These are phyloP conservation scores for Paramecium pentaurelia DNA, from an alignment of 73 alveolate species.

Conservation along the genomic window DNA sequence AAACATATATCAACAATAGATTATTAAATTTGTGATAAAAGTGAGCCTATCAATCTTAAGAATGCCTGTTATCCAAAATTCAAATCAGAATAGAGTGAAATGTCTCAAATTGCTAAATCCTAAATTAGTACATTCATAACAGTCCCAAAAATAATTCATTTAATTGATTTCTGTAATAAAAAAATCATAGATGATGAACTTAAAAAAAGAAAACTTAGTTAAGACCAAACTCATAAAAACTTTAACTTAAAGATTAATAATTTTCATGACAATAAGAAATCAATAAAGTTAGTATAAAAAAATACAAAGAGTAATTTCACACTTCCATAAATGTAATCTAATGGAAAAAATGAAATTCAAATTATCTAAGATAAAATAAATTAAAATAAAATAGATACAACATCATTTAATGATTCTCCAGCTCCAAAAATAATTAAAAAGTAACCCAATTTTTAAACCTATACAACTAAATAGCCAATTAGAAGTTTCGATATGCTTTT, in stretches of 20 bases:
- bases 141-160: not conserved
- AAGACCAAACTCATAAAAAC: not conserved
- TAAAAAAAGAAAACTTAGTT: not conserved
- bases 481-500: conserved; percentile 1
- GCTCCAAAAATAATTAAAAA: not conserved
- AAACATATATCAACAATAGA: not conserved
- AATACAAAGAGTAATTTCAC: not conserved
- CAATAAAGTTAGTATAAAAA: not conserved
- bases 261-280: not conserved
- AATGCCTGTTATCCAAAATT: not conserved
- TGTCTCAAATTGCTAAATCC: not conserved
- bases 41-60: not conserved
- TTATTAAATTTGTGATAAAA: not conserved
- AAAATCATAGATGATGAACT: not conserved
- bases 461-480: not conserved
- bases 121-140: not conserved
- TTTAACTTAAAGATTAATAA: not conserved
- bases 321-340: not conserved
- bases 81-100: not conserved
- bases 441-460: not conserved
- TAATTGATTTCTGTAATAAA: not conserved
- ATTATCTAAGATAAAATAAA: not conserved
- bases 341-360: not conserved
- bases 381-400: not conserved
- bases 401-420: not conserved